phyloP scores from a whole-genome alignment of 1,139 yeast species.

The Suhomyces anneliseae region DNA sequence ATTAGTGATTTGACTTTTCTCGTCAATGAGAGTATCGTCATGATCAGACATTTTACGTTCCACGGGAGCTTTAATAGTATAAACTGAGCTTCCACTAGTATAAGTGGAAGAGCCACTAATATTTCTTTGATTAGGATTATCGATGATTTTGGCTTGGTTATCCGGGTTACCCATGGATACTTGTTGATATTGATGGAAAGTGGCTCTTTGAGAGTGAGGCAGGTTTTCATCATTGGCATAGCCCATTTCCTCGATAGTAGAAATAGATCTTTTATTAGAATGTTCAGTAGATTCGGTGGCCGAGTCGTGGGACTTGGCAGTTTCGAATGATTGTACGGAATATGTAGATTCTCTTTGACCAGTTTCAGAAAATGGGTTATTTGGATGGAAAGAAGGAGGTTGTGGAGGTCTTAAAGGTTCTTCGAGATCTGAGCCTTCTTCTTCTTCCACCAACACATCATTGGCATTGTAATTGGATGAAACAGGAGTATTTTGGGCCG shows the following conservation, averaged over 20 bases:
- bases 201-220: conserved; percentile 26
- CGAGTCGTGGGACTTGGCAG: conserved; percentile 22
- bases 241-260: conserved; percentile 21
- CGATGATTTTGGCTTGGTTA: conserved; percentile 10
- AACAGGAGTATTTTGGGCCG: not conserved
- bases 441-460: not conserved
- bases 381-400: conserved; percentile 3
- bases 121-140: conserved; percentile 7
- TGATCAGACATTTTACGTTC: conserved; percentile 17
- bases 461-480: conserved; percentile 10
- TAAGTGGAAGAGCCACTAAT: conserved; percentile 4
- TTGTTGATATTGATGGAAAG: conserved; percentile 17
- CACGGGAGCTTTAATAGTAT: conserved; percentile 1
- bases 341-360: conserved; percentile 17
- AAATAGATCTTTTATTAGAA: conserved; percentile 13
- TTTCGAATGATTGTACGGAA: conserved; percentile 33
- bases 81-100: conserved; percentile 3
- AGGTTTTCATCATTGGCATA: conserved; percentile 26
- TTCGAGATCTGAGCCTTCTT: not conserved
- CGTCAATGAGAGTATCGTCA: conserved; percentile 29
- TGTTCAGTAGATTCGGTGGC: conserved; percentile 5
- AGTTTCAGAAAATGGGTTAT: conserved; percentile 5
- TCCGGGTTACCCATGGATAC: conserved; percentile 2
- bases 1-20: conserved; percentile 4
- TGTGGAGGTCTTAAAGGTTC: not conserved